Evolutionary conservation across 805 yeast species (phyloP).

Genomic region (Candida chauliodis): DNA sequence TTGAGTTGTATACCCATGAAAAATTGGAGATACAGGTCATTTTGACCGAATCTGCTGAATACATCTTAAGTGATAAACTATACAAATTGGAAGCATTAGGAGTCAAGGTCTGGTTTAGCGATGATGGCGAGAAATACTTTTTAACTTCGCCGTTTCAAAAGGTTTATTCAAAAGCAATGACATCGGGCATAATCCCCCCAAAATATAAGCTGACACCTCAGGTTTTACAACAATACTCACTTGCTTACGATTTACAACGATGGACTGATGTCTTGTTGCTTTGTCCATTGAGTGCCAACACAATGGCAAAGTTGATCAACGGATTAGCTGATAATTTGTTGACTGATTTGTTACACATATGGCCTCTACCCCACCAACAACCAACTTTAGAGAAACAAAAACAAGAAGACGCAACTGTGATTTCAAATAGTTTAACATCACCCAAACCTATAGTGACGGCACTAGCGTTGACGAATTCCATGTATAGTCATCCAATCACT

Average conservation of each 20-base stretch:
- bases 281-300: slow-evolving; percentile 23
- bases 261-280: slow-evolving; percentile 27
- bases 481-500: slow-evolving; percentile 27
- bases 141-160: slow-evolving; percentile 12
- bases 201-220: slow-evolving; percentile 11
- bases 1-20: slow-evolving; percentile 18
- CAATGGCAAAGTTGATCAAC: slow-evolving; percentile 22
- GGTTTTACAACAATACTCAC: slow-evolving; percentile 13
- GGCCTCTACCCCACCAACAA: slow-evolving; percentile 18
- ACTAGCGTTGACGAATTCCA: slow-evolving; percentile 20
- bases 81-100: slow-evolving; percentile 19
- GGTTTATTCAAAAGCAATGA: slow-evolving; percentile 8
- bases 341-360: slow-evolving; percentile 19
- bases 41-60: slow-evolving; percentile 22
- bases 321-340: slow-evolving; percentile 24
- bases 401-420: slow-evolving; percentile 13
- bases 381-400: not conserved
- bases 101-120: slow-evolving; percentile 23
- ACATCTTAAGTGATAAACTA: slow-evolving; percentile 17
- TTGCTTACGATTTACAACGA: slow-evolving; percentile 19
- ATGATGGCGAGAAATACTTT: slow-evolving; percentile 17
- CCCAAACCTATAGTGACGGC: slow-evolving; percentile 24
- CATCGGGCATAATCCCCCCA: slow-evolving; percentile 1
- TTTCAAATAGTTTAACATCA: slow-evolving; percentile 14
- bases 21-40: slow-evolving; percentile 23